A percentile compares a stretch with the other conserved stretches of the same genome.
Conservation (phyloP, 192 early-diverging fungal genomes). For the Linnemannia hyalina region DNA sequence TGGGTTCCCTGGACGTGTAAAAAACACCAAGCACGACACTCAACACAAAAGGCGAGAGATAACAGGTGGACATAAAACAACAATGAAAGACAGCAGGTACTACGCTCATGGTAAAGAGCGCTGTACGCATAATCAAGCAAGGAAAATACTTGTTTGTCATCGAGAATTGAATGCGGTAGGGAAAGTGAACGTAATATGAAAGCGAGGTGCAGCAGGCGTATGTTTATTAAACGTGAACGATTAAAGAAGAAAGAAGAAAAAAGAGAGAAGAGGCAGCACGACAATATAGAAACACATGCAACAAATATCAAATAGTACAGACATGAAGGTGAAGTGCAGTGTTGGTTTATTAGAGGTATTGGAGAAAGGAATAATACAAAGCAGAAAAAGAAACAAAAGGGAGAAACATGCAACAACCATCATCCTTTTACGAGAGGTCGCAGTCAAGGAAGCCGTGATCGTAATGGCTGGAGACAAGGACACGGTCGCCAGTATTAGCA, state of each 20-base stretch:
- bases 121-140: neutral
- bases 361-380: neutral
- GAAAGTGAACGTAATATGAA: neutral
- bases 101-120: neutral
- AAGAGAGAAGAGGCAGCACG: neutral
- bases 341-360: neutral
- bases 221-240: neutral
- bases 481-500: constrained; percentile 24
- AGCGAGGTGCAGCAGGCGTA: no score
- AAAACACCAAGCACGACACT: no score
- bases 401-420: neutral
- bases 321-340: neutral
- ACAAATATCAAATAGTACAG: no score
- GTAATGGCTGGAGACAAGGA: constrained; percentile 42
- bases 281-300: no score
- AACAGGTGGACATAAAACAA: neutral
- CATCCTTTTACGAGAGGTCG: neutral
- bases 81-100: neutral
- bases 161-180: neutral
- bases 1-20: no score
- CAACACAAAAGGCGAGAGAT: no score
- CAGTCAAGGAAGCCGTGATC: constrained; percentile 48
- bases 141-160: neutral
- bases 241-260: neutral
- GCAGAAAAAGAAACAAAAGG: neutral